Evolutionary conservation across 768 basidiomycete species (phyloP).

Genomic region (Amanita pallidorosea): DNA sequence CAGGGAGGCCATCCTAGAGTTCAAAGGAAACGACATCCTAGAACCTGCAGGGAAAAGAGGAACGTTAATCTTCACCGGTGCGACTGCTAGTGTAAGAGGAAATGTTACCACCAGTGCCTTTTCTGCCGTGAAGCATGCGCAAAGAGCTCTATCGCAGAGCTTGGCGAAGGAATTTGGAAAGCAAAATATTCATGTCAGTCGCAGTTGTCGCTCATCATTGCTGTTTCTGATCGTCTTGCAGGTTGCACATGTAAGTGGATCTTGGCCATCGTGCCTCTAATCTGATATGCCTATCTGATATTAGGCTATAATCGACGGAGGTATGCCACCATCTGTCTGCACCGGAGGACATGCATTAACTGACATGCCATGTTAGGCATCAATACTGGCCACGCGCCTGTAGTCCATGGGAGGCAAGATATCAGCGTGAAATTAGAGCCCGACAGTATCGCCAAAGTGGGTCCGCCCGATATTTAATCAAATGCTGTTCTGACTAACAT

Average conservation of each 20-base stretch:
- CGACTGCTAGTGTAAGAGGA: constrained; percentile 57
- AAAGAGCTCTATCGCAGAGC: constrained; percentile 58
- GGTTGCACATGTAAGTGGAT: constrained; percentile 53
- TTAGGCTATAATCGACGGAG: constrained; percentile 64
- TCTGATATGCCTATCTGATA: not conserved
- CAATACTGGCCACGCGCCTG: constrained; percentile 16
- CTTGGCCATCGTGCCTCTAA: not conserved
- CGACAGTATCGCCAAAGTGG: constrained; percentile 59
- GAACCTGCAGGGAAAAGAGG: constrained; percentile 45
- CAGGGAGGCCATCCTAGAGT: constrained; percentile 44
- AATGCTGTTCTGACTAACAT: not conserved
- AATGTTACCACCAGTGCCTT: constrained; percentile 52
- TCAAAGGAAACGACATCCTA: constrained; percentile 46
- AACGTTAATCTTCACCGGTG: constrained; percentile 62
- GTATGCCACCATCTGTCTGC: constrained; percentile 14
- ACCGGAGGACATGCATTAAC: not conserved
- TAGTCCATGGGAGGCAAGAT: constrained; percentile 28
- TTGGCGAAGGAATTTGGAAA: constrained; percentile 67
- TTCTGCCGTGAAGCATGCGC: constrained; percentile 52
- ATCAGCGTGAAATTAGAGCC: constrained; percentile 42
- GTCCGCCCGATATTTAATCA: constrained; percentile 7
- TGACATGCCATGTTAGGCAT: constrained; percentile 27
- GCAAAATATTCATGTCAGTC: constrained; percentile 57
- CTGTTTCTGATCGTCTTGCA: constrained; percentile 10
- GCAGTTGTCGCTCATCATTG: not conserved